Evolutionary conservation across 352 stramenopile species (phyloP).

Genomic region (Albugo laibachii): DNA sequence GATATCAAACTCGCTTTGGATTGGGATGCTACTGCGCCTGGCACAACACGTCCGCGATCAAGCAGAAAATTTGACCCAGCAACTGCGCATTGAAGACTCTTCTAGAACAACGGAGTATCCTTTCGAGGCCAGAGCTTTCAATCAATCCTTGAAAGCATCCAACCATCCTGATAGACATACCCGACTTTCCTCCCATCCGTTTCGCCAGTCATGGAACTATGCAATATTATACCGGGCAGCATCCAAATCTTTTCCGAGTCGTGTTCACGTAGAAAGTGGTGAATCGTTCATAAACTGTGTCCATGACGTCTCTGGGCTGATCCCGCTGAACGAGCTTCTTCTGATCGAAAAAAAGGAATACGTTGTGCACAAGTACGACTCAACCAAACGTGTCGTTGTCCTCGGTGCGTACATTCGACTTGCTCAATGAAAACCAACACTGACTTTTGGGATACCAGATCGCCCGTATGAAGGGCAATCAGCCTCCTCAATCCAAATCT

Average conservation of each 20-base stretch:
- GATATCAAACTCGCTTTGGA: constrained; percentile 23
- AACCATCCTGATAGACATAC: too few species aligned
- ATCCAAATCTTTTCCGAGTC: constrained; percentile 26
- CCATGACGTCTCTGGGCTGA: constrained; percentile 30
- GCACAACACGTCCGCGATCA: constrained; percentile 20
- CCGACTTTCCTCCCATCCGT: too few species aligned
- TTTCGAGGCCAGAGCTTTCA: too few species aligned
- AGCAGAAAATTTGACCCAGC: not conserved
- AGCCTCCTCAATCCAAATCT: constrained; percentile 20
- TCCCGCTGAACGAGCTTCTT: constrained; percentile 34
- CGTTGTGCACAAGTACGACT: constrained; percentile 19
- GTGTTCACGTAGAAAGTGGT: constrained; percentile 20
- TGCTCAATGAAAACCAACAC: not conserved
- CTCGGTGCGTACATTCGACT: constrained; percentile 12
- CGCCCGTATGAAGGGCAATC: constrained; percentile 31
- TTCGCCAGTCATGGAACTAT: constrained; percentile 39
- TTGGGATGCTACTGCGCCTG: constrained; percentile 28
- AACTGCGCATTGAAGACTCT: too few species aligned
- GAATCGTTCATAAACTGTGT: constrained; percentile 15
- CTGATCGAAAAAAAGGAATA: constrained; percentile 38
- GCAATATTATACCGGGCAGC: constrained; percentile 44
- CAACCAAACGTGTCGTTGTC: constrained; percentile 16
- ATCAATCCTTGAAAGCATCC: too few species aligned
- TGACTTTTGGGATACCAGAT: constrained; percentile 14
- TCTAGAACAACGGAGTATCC: too few species aligned